Evolutionary conservation across 139 green algal genomes (phyloP).

Genomic region (Parachlorella kessleri): DNA sequence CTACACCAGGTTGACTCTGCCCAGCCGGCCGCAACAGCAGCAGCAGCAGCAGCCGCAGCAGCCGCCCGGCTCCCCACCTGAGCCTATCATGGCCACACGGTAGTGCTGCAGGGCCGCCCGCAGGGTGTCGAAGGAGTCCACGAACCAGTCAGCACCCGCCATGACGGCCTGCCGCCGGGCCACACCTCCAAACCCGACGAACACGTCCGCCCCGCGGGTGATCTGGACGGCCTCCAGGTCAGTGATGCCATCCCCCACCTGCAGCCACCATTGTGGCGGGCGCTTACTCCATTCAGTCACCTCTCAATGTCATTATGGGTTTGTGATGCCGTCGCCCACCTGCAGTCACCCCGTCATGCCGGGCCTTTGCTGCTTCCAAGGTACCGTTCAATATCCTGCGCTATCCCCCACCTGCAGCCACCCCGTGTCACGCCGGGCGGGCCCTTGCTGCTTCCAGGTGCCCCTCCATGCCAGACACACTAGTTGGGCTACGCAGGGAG

Average conservation of each 20-base stretch:
- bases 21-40: too few species aligned
- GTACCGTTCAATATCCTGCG: too few species aligned
- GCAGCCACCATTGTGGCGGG: neutral
- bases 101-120: conserved; percentile 22
- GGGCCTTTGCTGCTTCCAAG: too few species aligned
- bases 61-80: neutral
- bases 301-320: too few species aligned
- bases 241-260: neutral
- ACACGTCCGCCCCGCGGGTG: conserved; percentile 66
- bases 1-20: too few species aligned
- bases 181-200: conserved; percentile 69
- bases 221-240: conserved; percentile 67
- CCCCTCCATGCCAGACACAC: too few species aligned
- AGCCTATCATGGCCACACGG: conserved; percentile 46
- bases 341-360: too few species aligned
- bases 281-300: neutral
- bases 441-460: too few species aligned
- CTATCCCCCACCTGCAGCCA: too few species aligned
- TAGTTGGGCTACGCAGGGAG: too few species aligned
- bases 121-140: conserved; percentile 45
- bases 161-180: conserved; percentile 54
- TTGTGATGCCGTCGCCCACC: conserved; percentile 77
- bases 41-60: too few species aligned
- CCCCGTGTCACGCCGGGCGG: too few species aligned
- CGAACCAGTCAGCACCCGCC: conserved; percentile 64